Evolutionary conservation across 805 yeast genomes (phyloP), one percentile per base, ranked within the genome.

Genomic region (Lipomyces yamanashiensis): DNA sequence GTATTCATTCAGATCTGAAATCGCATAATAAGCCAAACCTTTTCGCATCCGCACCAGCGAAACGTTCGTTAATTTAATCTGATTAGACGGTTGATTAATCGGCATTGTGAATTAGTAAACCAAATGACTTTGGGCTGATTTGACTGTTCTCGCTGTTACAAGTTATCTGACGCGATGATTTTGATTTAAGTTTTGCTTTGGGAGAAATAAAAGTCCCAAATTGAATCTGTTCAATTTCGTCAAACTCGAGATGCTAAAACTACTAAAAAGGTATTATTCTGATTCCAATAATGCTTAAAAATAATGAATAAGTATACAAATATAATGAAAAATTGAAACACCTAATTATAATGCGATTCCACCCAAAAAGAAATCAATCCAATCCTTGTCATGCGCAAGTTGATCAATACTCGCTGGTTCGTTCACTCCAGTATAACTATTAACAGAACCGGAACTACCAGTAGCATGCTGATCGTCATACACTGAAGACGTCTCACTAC

Each of bases 11-110:
- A 43, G 3, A 43, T 39, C n/a, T 39, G n/a, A 39, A 12, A 39
- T 15, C n/a, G 13, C 41, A 39, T 15, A 15, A 41, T 17, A 23
- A 12, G 13, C 13, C 58, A n/a, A 39, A 71, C 92, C 97, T 74
- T 90, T 92, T 71, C 88, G 89, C 85, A 95, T 86, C 53, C 95
- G 83, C 52, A 95, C 98, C 62, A 93, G 80, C 36, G 98, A 92
- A 39, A 95, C 98, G 75, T 95, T 95, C 57, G 99, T 95, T 71
- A 95, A 82, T 74, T 86, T 89, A 68, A 95, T 92, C 75, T 90
- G 96, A 43, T 90, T 86, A 15, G 86, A 83, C 1, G 99, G 99
- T 77, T 95, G 98, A 69, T 88, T 87, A 66, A 92, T 91, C 17
- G 79, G 78, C 86, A 83, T 83, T 21, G 1, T 58, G 58, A 57